Evolutionary conservation across 1,284 basidiomycete species (phyloP).

Genomic region (Marasmius fiardii): DNA sequence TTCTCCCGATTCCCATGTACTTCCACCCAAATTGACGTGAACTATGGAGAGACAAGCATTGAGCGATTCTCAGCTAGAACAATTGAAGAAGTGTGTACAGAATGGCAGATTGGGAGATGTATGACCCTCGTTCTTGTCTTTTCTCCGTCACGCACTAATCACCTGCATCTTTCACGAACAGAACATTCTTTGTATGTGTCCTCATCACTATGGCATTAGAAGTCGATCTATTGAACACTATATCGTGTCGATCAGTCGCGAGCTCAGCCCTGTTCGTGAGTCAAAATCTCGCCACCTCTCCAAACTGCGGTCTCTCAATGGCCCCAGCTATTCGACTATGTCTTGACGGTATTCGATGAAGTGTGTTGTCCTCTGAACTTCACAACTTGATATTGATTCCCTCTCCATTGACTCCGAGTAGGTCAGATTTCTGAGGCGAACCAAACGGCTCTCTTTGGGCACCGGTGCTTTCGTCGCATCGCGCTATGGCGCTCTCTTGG

Average conservation of each 20-base stretch:
- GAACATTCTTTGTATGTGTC: background rate
- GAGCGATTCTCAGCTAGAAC: background rate
- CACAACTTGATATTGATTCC: background rate
- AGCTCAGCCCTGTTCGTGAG: background rate
- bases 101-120: background rate
- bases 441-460: constrained; percentile 11
- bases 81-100: background rate
- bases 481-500: constrained; percentile 17
- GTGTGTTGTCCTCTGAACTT: background rate
- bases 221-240: background rate
- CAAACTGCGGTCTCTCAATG: background rate
- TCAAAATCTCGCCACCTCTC: background rate
- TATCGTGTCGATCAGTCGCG: background rate
- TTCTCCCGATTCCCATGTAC: background rate
- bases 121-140: background rate
- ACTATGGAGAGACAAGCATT: background rate
- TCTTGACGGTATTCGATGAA: constrained; percentile 17
- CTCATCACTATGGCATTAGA: background rate
- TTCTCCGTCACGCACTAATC: background rate
- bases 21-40: background rate
- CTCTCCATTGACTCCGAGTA: constrained; percentile 3
- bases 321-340: constrained; percentile 17
- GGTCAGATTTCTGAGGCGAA: constrained; percentile 16
- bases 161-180: background rate
- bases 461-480: constrained; percentile 13